Conservation (phyloP, 768 basidiomycete species). For the Termitomyces sp. region DNA sequence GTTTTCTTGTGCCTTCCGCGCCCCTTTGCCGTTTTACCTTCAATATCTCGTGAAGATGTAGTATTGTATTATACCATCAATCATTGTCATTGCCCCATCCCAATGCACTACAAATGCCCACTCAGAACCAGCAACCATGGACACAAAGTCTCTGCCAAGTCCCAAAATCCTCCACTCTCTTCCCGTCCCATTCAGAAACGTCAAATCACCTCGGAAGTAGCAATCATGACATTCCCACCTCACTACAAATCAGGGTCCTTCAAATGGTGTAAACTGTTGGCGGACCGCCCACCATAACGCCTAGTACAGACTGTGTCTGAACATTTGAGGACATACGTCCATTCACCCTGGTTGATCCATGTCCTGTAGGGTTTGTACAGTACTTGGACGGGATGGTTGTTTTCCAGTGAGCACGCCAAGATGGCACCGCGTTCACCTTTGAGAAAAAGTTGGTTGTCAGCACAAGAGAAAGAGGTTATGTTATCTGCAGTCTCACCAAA, state of each 20-base stretch:
- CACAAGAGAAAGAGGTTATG: not conserved
- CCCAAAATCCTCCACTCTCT: slow-evolving; percentile 82
- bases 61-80: slow-evolving; percentile 78
- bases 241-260: slow-evolving; percentile 63
- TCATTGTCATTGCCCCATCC: slow-evolving; percentile 90
- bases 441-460: not conserved
- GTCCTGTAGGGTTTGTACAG: slow-evolving; percentile 84
- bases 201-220: slow-evolving; percentile 81
- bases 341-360: slow-evolving; percentile 72
- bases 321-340: slow-evolving; percentile 70
- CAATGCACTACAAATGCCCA: slow-evolving; percentile 88
- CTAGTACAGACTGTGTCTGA: slow-evolving; percentile 58
- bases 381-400: slow-evolving; percentile 65
- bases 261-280: slow-evolving; percentile 37
- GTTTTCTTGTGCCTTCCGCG: too few relatives aligned
- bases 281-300: slow-evolving; percentile 78
- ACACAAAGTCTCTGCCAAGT: slow-evolving; percentile 87
- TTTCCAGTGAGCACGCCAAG: slow-evolving; percentile 75
- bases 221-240: slow-evolving; percentile 81
- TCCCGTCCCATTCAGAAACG: slow-evolving; percentile 91
- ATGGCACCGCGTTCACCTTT: slow-evolving; percentile 88
- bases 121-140: slow-evolving; percentile 84
- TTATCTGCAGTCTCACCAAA: slow-evolving; percentile 57
- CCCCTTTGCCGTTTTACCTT: too few relatives aligned
- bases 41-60: not conserved